phyloP scores from a whole-genome alignment of 2,329 filamentous ascomycete genomes.

The Trichoderma sp. region DNA sequence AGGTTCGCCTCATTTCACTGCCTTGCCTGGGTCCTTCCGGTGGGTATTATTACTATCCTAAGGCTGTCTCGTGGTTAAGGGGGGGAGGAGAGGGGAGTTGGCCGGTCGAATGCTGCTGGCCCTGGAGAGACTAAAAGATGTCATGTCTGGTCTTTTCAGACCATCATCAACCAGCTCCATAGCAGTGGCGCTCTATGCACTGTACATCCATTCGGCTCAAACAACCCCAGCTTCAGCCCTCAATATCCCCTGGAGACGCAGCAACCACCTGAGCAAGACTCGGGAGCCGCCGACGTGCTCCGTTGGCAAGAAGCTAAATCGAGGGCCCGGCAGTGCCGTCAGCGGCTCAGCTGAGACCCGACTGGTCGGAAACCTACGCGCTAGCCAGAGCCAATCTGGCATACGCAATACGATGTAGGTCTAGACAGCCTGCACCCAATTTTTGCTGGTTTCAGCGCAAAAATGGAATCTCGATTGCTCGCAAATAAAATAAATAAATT shows the following conservation, averaged over 20 bases:
- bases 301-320: slow-evolving; percentile 13
- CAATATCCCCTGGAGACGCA: background rate
- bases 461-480: background rate
- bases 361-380: slow-evolving; percentile 12
- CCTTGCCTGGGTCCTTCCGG: background rate
- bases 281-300: no score
- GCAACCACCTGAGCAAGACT: no score
- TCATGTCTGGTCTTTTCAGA: background rate
- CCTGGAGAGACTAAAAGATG: background rate
- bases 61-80: background rate
- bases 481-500: no score
- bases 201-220: background rate
- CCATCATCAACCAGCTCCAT: background rate
- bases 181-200: background rate
- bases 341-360: slow-evolving; percentile 12
- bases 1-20: slow-evolving; percentile 6
- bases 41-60: background rate
- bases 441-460: background rate
- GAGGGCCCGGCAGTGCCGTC: slow-evolving; percentile 3
- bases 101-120: background rate
- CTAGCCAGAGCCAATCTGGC: slow-evolving; percentile 14
- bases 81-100: background rate
- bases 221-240: no score
- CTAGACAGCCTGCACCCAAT: slow-evolving; percentile 1
- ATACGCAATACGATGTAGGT: no score